Evolutionary conservation across 2,329 filamentous ascomycete genomes (phyloP).

Genomic region (Ceratocystis variospora): DNA sequence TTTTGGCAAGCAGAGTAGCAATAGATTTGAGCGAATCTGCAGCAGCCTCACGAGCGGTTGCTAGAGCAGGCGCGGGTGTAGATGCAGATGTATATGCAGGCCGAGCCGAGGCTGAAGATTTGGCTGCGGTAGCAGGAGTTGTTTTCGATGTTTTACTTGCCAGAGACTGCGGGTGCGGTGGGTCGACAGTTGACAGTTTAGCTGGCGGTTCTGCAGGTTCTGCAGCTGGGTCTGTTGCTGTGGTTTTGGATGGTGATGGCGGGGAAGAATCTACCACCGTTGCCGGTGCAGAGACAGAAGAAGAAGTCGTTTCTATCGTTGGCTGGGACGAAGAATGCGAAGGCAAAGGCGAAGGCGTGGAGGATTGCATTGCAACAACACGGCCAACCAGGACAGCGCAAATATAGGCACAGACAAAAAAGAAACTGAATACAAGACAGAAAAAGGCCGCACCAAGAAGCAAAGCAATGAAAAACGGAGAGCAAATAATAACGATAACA

Average conservation of each 20-base stretch:
- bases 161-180: not conserved
- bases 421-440: conserved; percentile 15
- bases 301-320: not conserved
- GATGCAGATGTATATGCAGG: not conserved
- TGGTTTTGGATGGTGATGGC: conserved; percentile 1
- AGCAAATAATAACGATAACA: conserved; percentile 10
- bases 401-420: conserved; percentile 14
- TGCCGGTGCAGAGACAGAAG: not conserved
- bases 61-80: not conserved
- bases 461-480: conserved; percentile 11
- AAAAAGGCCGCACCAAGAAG: conserved; percentile 11
- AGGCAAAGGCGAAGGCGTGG: conserved; percentile 5
- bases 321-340: not conserved
- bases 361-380: conserved; percentile 7
- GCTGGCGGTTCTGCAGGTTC: not conserved
- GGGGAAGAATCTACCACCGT: not conserved
- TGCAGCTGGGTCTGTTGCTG: conserved; percentile 6
- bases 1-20: conserved; percentile 14
- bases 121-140: not conserved
- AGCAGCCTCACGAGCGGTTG: conserved; percentile 9
- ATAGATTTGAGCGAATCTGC: conserved; percentile 14
- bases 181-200: not conserved
- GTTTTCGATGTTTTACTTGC: not conserved
- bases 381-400: conserved; percentile 11
- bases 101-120: conserved; percentile 3